Evolutionary conservation across 768 basidiomycete genomes (phyloP), one percentile per base, ranked within the genome.

Genomic region (Lepiota venenata): DNA sequence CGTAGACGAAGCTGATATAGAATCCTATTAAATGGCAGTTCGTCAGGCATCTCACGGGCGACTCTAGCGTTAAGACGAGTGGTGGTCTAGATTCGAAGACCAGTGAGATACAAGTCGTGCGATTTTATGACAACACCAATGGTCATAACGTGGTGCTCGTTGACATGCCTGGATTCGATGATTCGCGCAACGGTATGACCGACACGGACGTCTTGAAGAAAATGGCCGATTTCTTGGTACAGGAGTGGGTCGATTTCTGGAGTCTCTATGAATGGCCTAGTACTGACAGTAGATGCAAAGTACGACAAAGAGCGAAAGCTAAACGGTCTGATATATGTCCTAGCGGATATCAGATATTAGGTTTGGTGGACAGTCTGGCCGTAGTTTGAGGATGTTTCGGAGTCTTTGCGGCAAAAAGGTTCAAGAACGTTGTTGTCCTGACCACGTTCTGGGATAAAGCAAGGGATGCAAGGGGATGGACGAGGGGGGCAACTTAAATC

Each of bases 391-490:
- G 16, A 72, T 78, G 64, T 79, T 78, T 60, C 69, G 70, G 47
- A 66, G 71, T 32, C 69, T 78, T 16, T 78, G 77, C 60, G 78
- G 78, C 25, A n/a, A 65, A 58, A 42, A 64, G 70, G 4, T 72
- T 75, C 58, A 67, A 72, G 47, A 76, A 77, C 56, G 75, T 79
- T 40, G 67, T 75, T 39, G 64, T 79, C 50, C 67, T 72, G 50
- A 78, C 78, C 56, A 78, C 69, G 39, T 76, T 71, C 72, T 78
- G 76, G 75, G 69, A 68, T 10, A 64, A 65, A 50, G 69, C 74
- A 49, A 58, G 61, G 56, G 61, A 60, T 56, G 59, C n/a, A 58
- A 43, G 73, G 72, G 5, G 64, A 63, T 52, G 58, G 61, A 21
- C 67, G 75, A 14, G 75, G 77, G 55, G 49, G 46, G 0, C 69